phyloP scores from a whole-genome alignment of 2,329 filamentous ascomycete species.

The Epichloe typhina region DNA sequence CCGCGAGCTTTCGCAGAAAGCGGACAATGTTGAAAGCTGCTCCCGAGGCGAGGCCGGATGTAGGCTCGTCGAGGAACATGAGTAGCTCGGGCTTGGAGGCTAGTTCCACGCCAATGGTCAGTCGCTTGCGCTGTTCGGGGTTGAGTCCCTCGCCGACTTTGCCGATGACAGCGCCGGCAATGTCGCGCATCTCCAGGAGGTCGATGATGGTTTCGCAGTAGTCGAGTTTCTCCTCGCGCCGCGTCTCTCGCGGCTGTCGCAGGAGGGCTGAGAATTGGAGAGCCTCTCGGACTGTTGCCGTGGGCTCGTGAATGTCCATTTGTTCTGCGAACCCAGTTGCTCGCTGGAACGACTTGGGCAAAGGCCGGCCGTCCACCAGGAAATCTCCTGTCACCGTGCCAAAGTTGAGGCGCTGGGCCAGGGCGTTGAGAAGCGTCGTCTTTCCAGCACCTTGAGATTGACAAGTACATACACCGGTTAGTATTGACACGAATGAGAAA shows the following conservation, averaged over 20 bases:
- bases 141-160: conserved; percentile 45
- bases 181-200: conserved; percentile 53
- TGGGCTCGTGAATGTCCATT: conserved; percentile 54
- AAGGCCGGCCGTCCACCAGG: conserved; percentile 59
- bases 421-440: conserved; percentile 59
- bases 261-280: conserved; percentile 53
- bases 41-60: conserved; percentile 43
- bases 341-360: conserved; percentile 65
- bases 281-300: conserved; percentile 52
- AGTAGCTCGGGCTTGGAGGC: conserved; percentile 45
- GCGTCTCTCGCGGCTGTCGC: conserved; percentile 43
- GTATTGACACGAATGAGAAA: neutral
- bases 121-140: conserved; percentile 42
- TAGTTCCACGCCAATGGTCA: conserved; percentile 44
- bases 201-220: conserved; percentile 59
- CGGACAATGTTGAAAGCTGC: conserved; percentile 49
- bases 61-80: conserved; percentile 52
- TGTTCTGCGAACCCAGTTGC: conserved; percentile 60
- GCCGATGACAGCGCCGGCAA: conserved; percentile 53
- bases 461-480: no score
- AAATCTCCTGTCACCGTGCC: conserved; percentile 67
- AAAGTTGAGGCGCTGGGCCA: conserved; percentile 64
- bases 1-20: conserved; percentile 47
- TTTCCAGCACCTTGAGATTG: conserved; percentile 41
- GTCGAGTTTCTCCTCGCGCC: conserved; percentile 48